Evolutionary conservation across 1,284 basidiomycete species (phyloP).

Genomic region (Marasmius fiardii): DNA sequence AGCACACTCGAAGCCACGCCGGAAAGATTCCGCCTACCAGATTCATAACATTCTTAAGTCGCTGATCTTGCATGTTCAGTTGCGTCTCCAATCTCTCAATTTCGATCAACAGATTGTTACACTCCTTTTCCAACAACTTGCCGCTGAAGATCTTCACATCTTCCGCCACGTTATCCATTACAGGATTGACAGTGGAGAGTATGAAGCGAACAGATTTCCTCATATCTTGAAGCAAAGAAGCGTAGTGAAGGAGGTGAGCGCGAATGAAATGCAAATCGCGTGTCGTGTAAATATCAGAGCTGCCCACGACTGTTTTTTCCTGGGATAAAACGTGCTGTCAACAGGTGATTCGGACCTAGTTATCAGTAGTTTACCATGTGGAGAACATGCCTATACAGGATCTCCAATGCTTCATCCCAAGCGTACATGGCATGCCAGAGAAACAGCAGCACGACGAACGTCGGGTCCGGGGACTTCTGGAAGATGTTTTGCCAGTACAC

Average conservation of each 20-base stretch:
- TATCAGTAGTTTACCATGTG: conserved; percentile 30
- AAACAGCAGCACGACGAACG: conserved; percentile 47
- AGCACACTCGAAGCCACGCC: background rate
- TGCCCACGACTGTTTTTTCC: conserved; percentile 35
- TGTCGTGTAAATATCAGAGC: conserved; percentile 26
- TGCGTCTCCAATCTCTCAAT: conserved; percentile 36
- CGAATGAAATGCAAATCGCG: conserved; percentile 35
- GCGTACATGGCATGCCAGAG: conserved; percentile 57
- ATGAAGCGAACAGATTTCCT: conserved; percentile 38
- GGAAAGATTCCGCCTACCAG: conserved; percentile 28
- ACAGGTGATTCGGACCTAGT: background rate
- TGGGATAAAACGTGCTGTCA: conserved; percentile 12
- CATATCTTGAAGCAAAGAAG: conserved; percentile 39
- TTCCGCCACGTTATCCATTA: conserved; percentile 26
- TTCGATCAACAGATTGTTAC: conserved; percentile 30
- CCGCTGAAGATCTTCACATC: conserved; percentile 18
- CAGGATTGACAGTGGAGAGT: conserved; percentile 39
- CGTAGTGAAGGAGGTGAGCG: conserved; percentile 41
- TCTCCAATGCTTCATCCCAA: conserved; percentile 53
- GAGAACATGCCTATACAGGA: conserved; percentile 43
- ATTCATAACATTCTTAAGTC: conserved; percentile 45
- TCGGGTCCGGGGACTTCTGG: conserved; percentile 40
- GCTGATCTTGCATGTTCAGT: conserved; percentile 35
- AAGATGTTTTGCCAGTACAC: conserved; percentile 57
- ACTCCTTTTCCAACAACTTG: conserved; percentile 29